Evolutionary conservation across 2,329 filamentous ascomycete species (phyloP).

Genomic region (Arthrobotrys musiformis): DNA sequence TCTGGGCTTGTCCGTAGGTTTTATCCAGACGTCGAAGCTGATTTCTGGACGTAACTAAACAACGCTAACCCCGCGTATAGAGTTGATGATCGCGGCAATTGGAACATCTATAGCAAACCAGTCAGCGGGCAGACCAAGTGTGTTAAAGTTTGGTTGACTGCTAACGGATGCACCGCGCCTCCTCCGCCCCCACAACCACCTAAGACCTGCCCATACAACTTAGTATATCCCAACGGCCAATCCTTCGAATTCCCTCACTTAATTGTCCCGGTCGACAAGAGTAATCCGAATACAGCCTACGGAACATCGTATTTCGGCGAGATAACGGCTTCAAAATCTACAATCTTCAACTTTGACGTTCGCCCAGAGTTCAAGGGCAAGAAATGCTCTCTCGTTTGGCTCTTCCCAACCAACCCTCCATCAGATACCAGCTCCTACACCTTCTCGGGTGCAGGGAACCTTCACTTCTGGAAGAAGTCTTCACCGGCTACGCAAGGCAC

Average conservation of each 20-base stretch:
- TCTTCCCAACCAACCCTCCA: constrained; percentile 70
- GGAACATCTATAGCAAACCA: constrained; percentile 68
- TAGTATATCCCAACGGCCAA: constrained; percentile 63
- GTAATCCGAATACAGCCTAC: constrained; percentile 66
- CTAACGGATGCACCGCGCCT: constrained; percentile 62
- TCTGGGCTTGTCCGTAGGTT: constrained; percentile 72
- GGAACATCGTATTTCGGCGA: constrained; percentile 70
- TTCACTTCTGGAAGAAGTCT: constrained; percentile 68
- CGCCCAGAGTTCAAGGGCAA: constrained; percentile 68
- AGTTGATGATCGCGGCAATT: constrained; percentile 64
- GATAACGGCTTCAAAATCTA: constrained; percentile 68
- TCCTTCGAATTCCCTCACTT: constrained; percentile 71
- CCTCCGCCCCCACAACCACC: constrained; percentile 51
- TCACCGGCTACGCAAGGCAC: constrained; percentile 66
- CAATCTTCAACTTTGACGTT: constrained; percentile 78
- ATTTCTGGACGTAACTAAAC: too few species aligned
- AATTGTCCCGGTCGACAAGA: constrained; percentile 71
- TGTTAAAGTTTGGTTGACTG: constrained; percentile 65
- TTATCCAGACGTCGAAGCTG: too few species aligned
- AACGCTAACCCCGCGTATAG: constrained; percentile 3
- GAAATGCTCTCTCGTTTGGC: constrained; percentile 73
- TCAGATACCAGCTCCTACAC: constrained; percentile 72
- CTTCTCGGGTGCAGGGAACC: constrained; percentile 68
- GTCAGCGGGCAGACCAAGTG: constrained; percentile 66
- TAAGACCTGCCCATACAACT: constrained; percentile 62